A percentile compares a stretch with the other conserved stretches of the same genome.
Evolutionary conservation across 1,139 yeast species (phyloP).

Genomic region (Diutina ranongensis): DNA sequence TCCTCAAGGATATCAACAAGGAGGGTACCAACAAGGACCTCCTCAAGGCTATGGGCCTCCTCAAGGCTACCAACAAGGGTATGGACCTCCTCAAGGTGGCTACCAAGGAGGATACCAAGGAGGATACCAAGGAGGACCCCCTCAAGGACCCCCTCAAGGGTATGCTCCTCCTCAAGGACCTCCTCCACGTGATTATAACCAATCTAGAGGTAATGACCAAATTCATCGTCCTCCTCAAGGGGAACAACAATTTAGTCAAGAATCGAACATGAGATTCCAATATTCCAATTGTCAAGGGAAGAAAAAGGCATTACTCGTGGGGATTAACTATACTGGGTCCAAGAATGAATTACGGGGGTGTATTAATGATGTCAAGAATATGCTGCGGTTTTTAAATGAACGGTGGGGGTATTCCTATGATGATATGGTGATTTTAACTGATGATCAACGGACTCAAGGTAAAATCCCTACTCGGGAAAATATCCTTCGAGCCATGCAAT

Average conservation of each 20-base stretch:
- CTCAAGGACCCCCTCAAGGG: conserved; percentile 11
- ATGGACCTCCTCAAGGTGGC: conserved; percentile 9
- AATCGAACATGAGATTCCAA: conserved; percentile 33
- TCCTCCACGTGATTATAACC: conserved; percentile 7
- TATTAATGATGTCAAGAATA: conserved; percentile 68
- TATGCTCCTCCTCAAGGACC: conserved; percentile 9
- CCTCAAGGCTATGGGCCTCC: not conserved
- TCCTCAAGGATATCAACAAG: not conserved
- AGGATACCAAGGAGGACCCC: conserved; percentile 8
- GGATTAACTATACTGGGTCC: conserved; percentile 80
- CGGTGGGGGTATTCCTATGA: conserved; percentile 54
- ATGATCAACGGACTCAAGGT: conserved; percentile 50
- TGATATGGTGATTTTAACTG: conserved; percentile 79
- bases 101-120: not conserved
- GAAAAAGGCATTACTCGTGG: conserved; percentile 74
- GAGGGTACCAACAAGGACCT: not conserved
- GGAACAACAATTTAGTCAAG: conserved; percentile 23
- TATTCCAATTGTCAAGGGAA: conserved; percentile 70
- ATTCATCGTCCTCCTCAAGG: conserved; percentile 18
- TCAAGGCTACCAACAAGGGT: conserved; percentile 7
- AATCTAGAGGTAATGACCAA: conserved; percentile 9
- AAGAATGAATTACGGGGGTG: conserved; percentile 68
- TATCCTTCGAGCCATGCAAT: conserved; percentile 77
- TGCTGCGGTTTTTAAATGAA: conserved; percentile 40
- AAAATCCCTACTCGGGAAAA: conserved; percentile 68